Evolutionary conservation across 768 basidiomycete species (phyloP).

Genomic region (Psilocybe cubensis): DNA sequence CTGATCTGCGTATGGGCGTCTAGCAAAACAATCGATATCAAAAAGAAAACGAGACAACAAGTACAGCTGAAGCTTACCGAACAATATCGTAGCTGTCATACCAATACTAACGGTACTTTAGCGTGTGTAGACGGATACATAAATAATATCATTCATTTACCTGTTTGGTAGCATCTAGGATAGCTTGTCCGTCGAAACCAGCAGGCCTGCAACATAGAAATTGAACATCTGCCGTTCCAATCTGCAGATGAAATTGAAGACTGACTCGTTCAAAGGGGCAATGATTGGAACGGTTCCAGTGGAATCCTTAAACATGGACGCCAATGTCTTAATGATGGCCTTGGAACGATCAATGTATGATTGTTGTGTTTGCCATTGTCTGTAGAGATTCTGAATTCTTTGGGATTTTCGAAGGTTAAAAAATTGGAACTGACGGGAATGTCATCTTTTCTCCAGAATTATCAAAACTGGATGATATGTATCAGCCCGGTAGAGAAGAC

Average conservation of each 20-base stretch:
- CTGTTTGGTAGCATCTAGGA: conserved; percentile 53
- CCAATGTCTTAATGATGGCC: conserved; percentile 63
- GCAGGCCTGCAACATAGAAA: conserved; percentile 56
- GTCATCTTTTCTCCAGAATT: conserved; percentile 73
- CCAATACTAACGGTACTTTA: conserved; percentile 57
- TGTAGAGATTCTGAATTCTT: conserved; percentile 13
- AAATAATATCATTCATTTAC: conserved; percentile 25
- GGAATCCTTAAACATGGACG: conserved; percentile 58
- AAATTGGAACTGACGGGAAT: conserved; percentile 52
- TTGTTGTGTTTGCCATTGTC: conserved; percentile 68
- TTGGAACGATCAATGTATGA: conserved; percentile 71
- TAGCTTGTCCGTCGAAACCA: conserved; percentile 58
- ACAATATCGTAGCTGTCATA: conserved; percentile 77
- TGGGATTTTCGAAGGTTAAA: neutral
- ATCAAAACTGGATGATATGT: conserved; percentile 59
- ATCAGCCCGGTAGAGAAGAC: neutral
- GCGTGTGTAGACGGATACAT: no score
- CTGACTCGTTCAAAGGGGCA: conserved; percentile 80
- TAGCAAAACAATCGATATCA: neutral
- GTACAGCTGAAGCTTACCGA: conserved; percentile 42
- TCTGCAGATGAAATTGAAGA: neutral
- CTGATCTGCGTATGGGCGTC: conserved; percentile 13
- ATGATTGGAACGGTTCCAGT: conserved; percentile 66
- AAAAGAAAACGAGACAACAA: neutral
- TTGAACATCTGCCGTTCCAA: neutral